Conservation (phyloP, 192 early-diverging fungal species). For the Entomortierella beljakovae region DNA sequence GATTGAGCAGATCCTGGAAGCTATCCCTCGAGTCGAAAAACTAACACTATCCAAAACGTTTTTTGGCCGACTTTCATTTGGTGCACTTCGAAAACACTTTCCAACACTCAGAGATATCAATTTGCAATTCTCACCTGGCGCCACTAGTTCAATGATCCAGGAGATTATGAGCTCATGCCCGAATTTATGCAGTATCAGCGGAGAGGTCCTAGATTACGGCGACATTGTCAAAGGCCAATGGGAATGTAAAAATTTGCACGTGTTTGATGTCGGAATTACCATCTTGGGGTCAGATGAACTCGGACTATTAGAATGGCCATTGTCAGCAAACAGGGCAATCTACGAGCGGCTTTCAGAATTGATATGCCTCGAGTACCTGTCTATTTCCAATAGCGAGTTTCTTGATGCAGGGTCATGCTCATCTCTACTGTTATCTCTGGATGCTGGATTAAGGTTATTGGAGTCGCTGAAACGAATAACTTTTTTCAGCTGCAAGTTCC, state of each 20-base stretch:
- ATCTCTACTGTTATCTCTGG: background rate
- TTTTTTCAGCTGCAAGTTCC: conserved; percentile 22
- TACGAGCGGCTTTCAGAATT: conserved; percentile 15
- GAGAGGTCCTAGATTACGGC: background rate
- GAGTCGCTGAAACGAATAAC: conserved; percentile 4
- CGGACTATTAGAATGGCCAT: background rate
- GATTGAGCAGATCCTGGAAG: conserved; percentile 17
- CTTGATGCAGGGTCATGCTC: background rate
- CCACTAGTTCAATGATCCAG: conserved; percentile 13
- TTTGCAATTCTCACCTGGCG: conserved; percentile 9
- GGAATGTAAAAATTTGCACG: conserved; percentile 21
- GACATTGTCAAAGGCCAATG: conserved; percentile 17
- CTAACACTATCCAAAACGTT: conserved; percentile 9
- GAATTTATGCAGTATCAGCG: conserved; percentile 34
- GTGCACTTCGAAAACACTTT: conserved; percentile 26
- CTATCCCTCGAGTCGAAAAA: conserved; percentile 31
- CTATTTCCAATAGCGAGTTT: conserved; percentile 9
- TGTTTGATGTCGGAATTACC: conserved; percentile 35
- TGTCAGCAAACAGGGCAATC: background rate
- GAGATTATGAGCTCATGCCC: conserved; percentile 36
- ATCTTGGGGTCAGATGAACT: background rate
- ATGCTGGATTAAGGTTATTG: conserved; percentile 9
- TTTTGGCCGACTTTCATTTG: conserved; percentile 8
- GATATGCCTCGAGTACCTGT: conserved; percentile 21
- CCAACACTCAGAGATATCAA: conserved; percentile 37